Evolutionary conservation across 495 filamentous ascomycete species (phyloP), one percentile per base, ranked within the genome.

Genomic region (Chlorociboria aeruginascens): DNA sequence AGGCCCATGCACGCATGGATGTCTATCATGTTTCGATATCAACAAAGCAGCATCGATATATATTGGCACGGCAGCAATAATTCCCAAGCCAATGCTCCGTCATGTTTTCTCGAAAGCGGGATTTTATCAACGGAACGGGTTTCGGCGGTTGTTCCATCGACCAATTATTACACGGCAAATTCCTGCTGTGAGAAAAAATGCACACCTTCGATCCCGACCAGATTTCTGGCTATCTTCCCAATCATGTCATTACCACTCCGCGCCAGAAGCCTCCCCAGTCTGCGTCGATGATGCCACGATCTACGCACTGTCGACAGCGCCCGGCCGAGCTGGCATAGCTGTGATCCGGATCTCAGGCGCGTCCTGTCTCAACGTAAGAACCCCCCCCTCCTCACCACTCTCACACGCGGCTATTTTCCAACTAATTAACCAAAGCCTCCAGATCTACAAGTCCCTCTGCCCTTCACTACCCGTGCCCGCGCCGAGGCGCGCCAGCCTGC

Each of bases 251-350:
- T 40, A 9, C n/a, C 20, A 45, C n/a, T 32, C 28, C 29, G 10
- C 25, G 10, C 12, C 37, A 14, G 3, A 17, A 40, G 40, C 29
- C 12, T 4, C 32, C 0, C 4, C 39, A 10, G 8, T 37, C 8
- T 8, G 38, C 11, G 41, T 8, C 11, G 55, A 70, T 55, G 71
- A 72, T 35, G n/a, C n/a, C n/a, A 97, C 92, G 3, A 94, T 99
- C 12, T 97, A 90, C 59, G 92, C 93, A 0, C 69, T 97, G 3
- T 95, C 92, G 0, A 94, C 92, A 8, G 86, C 85, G 2, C 66
- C 85, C 11, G 90, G 93, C 7, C 79, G 75, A 63, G 86, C 88
- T 30, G 92, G 88, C 29, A 95, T 98, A 61, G 93, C 93, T 2
- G 80, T 97, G 8, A 81, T 98, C 35, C 77, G 92, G 31, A 71